Evolutionary conservation across 1,284 basidiomycete species (phyloP), one percentile per base, ranked within the genome.

Genomic region (Leccinum pachyderme): DNA sequence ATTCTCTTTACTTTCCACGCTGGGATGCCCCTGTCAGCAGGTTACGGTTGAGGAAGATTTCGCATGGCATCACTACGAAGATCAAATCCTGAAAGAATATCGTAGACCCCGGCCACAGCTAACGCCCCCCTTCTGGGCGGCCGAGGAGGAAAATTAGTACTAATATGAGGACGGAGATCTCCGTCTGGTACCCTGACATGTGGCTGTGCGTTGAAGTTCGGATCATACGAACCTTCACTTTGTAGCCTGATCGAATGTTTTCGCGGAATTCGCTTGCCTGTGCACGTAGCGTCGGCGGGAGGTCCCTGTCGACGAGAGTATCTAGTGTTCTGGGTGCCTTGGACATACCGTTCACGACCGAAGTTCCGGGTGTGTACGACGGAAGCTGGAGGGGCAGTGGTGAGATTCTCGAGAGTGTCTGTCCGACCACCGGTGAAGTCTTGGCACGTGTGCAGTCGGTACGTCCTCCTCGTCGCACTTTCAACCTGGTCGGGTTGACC

Each of bases 311-410:
- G 8, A 79, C 75, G 53, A 77, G 89, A 55, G 89, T 88, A 2
- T 81, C 87, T 5, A 71, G 73, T 37, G 75, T 92, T 52, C 77
- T 92, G 58, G 76, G 78, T 32, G 77, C 84, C 1, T 68, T 91
- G 51, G 83, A 84, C 61, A 81, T 92, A 55, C 77, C 82, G 2
- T 75, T 75, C 15, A 73, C 76, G 12, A 47, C 57, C 33, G 82
- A 85, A 51, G 61, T 91, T 18, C 73, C 78, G 22, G 89, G 90
- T 2, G 86, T 92, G 8, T 92, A 89, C 65, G 86, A 91, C 65
- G 89, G 89, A 35, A 71, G 78, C 60, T 92, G 89, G 90, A 75
- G 77, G 53, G 89, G 90, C n/a, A 81, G 81, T 13, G 89, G 90
- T 3, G 87, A 89, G 52, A 56, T 87, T 6, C 64, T 89, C 25